Base-by-base conservation (phyloP, 768 basidiomycete species). In the Filobasidium floriforme region DNA sequence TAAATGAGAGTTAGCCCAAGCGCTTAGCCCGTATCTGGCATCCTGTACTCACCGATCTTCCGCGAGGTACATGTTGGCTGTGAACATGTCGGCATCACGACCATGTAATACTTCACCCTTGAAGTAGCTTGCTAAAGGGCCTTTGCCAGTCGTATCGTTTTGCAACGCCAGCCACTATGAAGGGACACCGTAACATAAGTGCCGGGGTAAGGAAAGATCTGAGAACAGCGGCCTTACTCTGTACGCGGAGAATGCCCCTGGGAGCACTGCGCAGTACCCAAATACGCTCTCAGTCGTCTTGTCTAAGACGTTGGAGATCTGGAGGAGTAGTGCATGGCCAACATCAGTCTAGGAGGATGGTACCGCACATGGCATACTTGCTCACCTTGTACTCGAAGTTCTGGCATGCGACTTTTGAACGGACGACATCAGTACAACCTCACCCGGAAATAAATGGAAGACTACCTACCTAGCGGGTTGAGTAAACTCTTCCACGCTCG, bases 221-320 rank as follows among this genome's bases (percentile, higher is more conserved):
- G 1, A 43, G 19, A 29, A 24, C 24, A 32, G 3, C 32, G 43
- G 24, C 66, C 73, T 69, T 32, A 74, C 75, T 46, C 77, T 63
- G 68, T 92, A 91, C 15, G 91, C 90, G 63, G 88, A 89, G 81
- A 93, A 93, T 14, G 92, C 92, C 73, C 91, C 91, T 12, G 92
- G 92, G 61, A 96, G 82, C 57, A 93, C 80, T 9, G 73, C 72
- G 66, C 77, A 83, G 60, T 74, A 90, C 82, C 85, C 80, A 44
- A 79, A 81, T 15, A 80, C 71, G 62, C 76, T 73, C 68, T 97
- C 93, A 61, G 92, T 84, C 0, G 93, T 92, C 77, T 97, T 97
- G 77, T 97, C 93, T 41, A 97, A 85, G 70, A 94, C 89, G 74
- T 96, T 92, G 28, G 90, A 91, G 87, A 79, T 78, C 54, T 59